Evolutionary conservation across 148 eudicot genomes (phyloP).

Genomic region (Chenopodium album): DNA sequence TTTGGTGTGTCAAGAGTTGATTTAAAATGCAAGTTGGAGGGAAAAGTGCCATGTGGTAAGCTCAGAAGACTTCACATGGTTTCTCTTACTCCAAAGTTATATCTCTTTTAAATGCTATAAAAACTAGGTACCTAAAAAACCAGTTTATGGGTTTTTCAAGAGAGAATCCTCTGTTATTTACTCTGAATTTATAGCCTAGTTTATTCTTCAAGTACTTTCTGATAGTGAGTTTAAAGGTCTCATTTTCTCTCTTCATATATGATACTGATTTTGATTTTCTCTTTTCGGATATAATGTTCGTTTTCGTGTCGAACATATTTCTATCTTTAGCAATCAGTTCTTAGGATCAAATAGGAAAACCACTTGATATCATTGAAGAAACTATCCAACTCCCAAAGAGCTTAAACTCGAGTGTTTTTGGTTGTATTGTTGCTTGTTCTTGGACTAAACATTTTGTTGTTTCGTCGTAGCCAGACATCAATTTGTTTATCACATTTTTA

Average conservation of each 20-base stretch:
- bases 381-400: too few species aligned
- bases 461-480: not conserved
- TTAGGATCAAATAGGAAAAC: not conserved
- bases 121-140: slow-evolving; percentile 33
- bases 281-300: not conserved
- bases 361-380: not conserved
- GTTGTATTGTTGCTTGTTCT: not conserved
- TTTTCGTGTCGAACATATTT: not conserved
- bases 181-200: slow-evolving; percentile 9
- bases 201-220: not conserved
- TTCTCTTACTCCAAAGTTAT: slow-evolving; percentile 62
- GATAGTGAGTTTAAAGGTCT: not conserved
- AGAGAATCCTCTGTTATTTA: slow-evolving; percentile 31
- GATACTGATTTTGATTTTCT: too few species aligned
- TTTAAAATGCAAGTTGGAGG: slow-evolving; percentile 17
- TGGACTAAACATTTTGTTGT: not conserved
- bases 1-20: not conserved
- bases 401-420: not conserved
- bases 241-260: too few species aligned
- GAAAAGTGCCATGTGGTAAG: slow-evolving; percentile 63
- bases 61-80: slow-evolving; percentile 76
- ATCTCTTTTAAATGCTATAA: slow-evolving; percentile 36
- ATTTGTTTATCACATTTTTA: too few species aligned
- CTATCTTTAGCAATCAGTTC: not conserved
- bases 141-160: slow-evolving; percentile 43